Evolutionary conservation across 169 alveolate species (phyloP), one percentile per base, ranked within the genome.

Genomic region (Babesia divergens): DNA sequence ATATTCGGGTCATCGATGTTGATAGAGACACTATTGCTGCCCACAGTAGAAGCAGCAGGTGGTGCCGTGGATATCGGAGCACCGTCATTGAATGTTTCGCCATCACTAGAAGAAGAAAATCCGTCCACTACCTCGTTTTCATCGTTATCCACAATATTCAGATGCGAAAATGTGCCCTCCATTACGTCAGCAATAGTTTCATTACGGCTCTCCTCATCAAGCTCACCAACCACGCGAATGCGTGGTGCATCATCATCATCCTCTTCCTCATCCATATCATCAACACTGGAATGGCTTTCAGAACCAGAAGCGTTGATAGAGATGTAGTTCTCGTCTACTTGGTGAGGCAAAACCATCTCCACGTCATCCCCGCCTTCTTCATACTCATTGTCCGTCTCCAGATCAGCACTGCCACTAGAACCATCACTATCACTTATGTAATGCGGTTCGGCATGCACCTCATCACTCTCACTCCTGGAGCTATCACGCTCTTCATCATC

Each of bases 331-430:
- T 88, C 93, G 50, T 88, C 93, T 6, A 88, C 83, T 62, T 88
- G 90, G 64, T 88, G 93, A 6, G 93, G 93, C 46, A 88, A 58
- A 38, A 81, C 86, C 62, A 83, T 68, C n/a, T 88, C 93, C 38
- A 68, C 86, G 31, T 81, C 74, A 6, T 60, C 72, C 34, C 65
- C 83, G 32, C 71, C 90, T 32, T 80, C 89, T 11, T 80, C 54
- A 29, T 24, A 77, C 32, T 79, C 79, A 29, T 77, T 59, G 29
- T 87, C 93, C 32, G 74, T 79, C 34, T 70, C 86, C 51, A 79
- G 54, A 67, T 86, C 82, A 14, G 72, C 89, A 71, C 74, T 84
- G 20, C 75, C 93, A 47, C 55, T 75, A 35, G 83, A 72, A 24
- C 59, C 75, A 26, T 79, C 80, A 35, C 81, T 86, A 8, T 62